These are phyloP conservation scores for Thraustochytrium striatum DNA, from an alignment of 352 stramenopile species.

Conservation along the genomic window DNA sequence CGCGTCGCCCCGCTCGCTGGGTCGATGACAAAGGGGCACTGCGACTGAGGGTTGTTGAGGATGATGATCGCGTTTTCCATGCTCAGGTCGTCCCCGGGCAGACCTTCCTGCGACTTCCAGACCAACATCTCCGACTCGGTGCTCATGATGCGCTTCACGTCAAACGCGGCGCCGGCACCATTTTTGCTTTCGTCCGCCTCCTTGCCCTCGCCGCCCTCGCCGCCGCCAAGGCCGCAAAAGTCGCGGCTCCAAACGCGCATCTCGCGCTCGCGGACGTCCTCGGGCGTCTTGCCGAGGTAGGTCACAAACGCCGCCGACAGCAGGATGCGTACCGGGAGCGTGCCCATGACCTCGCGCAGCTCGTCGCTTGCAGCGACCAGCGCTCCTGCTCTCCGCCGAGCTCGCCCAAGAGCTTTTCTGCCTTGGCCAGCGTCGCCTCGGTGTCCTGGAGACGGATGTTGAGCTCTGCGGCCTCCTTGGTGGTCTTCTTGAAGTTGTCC, in stretches of 20 bases:
- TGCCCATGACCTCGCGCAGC: constrained; percentile 67
- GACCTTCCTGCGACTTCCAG: constrained; percentile 79
- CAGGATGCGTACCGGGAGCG: constrained; percentile 81
- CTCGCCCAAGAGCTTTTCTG: constrained; percentile 78
- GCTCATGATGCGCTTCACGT: constrained; percentile 78
- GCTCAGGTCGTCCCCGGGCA: constrained; percentile 83
- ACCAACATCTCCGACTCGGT: constrained; percentile 84
- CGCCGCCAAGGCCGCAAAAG: no score
- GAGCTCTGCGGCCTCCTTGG: constrained; percentile 83
- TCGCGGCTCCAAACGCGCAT: constrained; percentile 69
- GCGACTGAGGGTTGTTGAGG: constrained; percentile 58
- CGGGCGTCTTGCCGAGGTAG: constrained; percentile 82
- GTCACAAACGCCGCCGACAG: constrained; percentile 83
- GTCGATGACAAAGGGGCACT: constrained; percentile 90
- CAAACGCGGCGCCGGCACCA: no score
- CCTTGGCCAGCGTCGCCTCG: constrained; percentile 82
- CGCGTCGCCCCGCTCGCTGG: constrained; percentile 73
- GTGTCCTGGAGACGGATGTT: constrained; percentile 74
- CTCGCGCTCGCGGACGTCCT: constrained; percentile 72
- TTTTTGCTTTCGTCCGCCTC: constrained; percentile 52
- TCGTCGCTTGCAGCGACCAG: constrained; percentile 80
- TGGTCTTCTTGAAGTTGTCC: constrained; percentile 82
- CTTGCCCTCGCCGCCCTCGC: not conserved
- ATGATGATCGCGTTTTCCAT: constrained; percentile 90
- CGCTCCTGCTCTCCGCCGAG: constrained; percentile 81